These are phyloP conservation scores for Brasilioporus rufonigricans DNA, from an alignment of 768 basidiomycete genomes.

Conservation along the genomic window DNA sequence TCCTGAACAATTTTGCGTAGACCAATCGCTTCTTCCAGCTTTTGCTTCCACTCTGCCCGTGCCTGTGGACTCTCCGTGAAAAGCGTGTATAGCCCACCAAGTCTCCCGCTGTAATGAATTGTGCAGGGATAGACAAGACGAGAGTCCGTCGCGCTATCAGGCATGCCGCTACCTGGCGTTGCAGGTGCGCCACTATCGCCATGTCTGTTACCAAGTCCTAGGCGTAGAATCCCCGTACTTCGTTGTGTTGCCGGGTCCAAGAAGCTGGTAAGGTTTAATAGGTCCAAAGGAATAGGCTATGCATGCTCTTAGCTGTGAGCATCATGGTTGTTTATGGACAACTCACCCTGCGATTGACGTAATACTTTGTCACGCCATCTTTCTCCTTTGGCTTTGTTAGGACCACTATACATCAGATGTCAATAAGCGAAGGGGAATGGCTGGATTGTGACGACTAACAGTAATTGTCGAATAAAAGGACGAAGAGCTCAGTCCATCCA, in stretches of 20 bases:
- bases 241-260: constrained; percentile 77
- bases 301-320: not conserved
- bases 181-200: constrained; percentile 25
- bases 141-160: constrained; percentile 55
- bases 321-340: not conserved
- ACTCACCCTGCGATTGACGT: constrained; percentile 76
- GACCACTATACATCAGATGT: constrained; percentile 55
- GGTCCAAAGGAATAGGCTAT: constrained; percentile 90
- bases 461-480: constrained; percentile 95
- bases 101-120: constrained; percentile 83
- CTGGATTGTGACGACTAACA: constrained; percentile 44
- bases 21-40: constrained; percentile 84
- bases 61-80: constrained; percentile 80
- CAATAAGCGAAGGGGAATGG: constrained; percentile 1
- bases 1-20: constrained; percentile 86
- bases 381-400: constrained; percentile 84
- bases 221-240: constrained; percentile 66
- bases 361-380: constrained; percentile 71
- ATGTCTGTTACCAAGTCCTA: constrained; percentile 44
- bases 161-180: constrained; percentile 29
- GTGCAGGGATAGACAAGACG: constrained; percentile 85
- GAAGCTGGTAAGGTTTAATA: constrained; percentile 83
- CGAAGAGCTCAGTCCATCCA: constrained; percentile 87
- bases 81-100: constrained; percentile 82
- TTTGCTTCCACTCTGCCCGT: constrained; percentile 85